phyloP scores from a whole-genome alignment of 2,329 filamentous ascomycete species.

The Penicillium decumbens region DNA sequence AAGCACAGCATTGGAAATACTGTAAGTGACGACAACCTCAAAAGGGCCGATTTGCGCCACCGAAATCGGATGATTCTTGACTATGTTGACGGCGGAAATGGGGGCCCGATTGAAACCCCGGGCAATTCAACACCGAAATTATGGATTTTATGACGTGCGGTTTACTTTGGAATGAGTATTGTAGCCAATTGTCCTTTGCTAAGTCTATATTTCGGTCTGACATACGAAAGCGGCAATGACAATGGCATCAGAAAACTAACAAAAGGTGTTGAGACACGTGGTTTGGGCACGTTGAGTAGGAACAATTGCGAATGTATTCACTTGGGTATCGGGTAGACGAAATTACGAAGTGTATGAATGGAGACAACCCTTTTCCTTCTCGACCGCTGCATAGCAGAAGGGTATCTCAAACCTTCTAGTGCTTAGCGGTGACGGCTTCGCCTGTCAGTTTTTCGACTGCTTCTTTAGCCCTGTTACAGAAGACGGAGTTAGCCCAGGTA shows the following conservation, averaged over 20 bases:
- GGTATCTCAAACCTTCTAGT: constrained; percentile 49
- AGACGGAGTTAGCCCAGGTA: constrained; percentile 31
- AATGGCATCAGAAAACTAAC: not conserved
- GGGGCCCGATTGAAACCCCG: not conserved
- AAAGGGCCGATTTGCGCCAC: constrained; percentile 20
- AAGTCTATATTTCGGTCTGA: not conserved
- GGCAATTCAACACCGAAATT: not conserved
- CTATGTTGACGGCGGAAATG: not conserved
- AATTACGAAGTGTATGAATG: constrained; percentile 13
- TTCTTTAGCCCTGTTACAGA: constrained; percentile 56
- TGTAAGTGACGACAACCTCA: not conserved
- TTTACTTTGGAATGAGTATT: not conserved
- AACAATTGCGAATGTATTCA: constrained; percentile 11
- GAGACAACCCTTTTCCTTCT: constrained; percentile 3
- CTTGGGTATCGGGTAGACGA: constrained; percentile 12
- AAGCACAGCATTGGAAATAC: not conserved
- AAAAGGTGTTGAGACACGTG: not conserved
- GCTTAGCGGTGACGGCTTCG: constrained; percentile 60
- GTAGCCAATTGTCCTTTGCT: not conserved
- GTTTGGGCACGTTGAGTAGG: not conserved
- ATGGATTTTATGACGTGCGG: not conserved
- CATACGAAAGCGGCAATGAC: not conserved
- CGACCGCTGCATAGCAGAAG: constrained; percentile 28
- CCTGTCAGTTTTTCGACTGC: constrained; percentile 62
- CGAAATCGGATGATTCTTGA: constrained; percentile 17